A percentile compares a stretch with the other conserved stretches of the same genome.
These are phyloP conservation scores for Tephrocybe sp. DNA, from an alignment of 768 basidiomycete genomes.

Conservation along the genomic window DNA sequence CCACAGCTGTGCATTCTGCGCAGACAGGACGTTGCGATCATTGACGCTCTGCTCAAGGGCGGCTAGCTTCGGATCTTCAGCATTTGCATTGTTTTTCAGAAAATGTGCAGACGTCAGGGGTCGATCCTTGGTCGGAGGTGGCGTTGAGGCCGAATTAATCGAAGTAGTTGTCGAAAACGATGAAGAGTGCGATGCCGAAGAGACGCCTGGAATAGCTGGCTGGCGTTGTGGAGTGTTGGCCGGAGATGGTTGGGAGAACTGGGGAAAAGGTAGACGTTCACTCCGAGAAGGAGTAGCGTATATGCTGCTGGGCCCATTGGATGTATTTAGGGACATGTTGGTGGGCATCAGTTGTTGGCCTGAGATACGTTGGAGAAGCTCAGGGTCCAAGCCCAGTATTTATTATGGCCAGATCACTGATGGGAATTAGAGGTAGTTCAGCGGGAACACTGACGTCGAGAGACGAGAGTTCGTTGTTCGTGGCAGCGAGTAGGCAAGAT, in stretches of 20 bases:
- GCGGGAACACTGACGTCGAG: not conserved
- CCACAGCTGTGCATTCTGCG: conserved; percentile 92
- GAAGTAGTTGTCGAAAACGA: conserved; percentile 14
- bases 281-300: conserved; percentile 31
- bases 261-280: conserved; percentile 37
- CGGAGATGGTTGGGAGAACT: conserved; percentile 33
- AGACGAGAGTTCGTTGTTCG: conserved; percentile 8
- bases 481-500: conserved; percentile 10
- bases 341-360: conserved; percentile 6
- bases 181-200: conserved; percentile 14
- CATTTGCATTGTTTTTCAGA: conserved; percentile 51
- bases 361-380: conserved; percentile 12
- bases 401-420: conserved; percentile 11
- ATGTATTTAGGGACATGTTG: conserved; percentile 19
- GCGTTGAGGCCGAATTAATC: conserved; percentile 7
- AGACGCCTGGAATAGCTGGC: conserved; percentile 5
- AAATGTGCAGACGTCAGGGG: conserved; percentile 31
- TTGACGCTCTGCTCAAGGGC: conserved; percentile 77
- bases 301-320: conserved; percentile 18
- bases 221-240: conserved; percentile 23
- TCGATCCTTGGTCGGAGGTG: conserved; percentile 18
- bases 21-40: conserved; percentile 78
- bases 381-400: conserved; percentile 10
- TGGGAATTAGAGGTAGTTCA: not conserved
- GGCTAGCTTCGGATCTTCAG: conserved; percentile 54